Base-by-base conservation (phyloP, 2,329 filamentous ascomycete genomes). In the Cladorrhinum sp. region DNA sequence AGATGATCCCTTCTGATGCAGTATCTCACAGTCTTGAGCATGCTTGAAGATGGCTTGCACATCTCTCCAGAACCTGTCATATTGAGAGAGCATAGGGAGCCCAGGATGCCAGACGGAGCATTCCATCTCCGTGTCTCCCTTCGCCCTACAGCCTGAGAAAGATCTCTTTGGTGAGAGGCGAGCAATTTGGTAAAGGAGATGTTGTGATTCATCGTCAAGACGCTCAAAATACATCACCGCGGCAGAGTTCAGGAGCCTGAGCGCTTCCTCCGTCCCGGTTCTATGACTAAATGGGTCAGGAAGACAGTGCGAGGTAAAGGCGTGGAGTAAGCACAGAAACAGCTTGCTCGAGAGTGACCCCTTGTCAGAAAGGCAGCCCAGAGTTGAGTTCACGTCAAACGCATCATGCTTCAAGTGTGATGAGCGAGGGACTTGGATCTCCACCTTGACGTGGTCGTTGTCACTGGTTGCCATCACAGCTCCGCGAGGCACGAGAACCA, bases 181-280 rank as follows among this genome's bases (percentile, higher is more conserved):
- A 0, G 77, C 73, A 28, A 84, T 76, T n/a, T n/a, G n/a, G n/a
- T n/a, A n/a, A n/a, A n/a, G 74, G 55, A 5, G 80, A 72, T 0
- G 72, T 71, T 0, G 61, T n/a, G n/a, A n/a, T n/a, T n/a, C n/a
- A n/a, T n/a, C 21, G 2, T 69, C 69, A 0, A 86, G 70, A 0
- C 65, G 52, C 2, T 73, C 68, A 52, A 82, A 80, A 0, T 84
- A 87, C 18, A 71, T 67, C 0, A 84, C 69, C 0, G 80, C 75
- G 0, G 81, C 81, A 0, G 80, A 83, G 0, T 60, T 49, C 0
- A 87, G 67, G 1, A 84, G 81, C 0, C 67, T 63, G 0, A 87
- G 65, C 0, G 83, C 80, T 50, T 81, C 69, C 63, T 87, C 84
- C 0, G 82, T 84, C 0, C 85, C 85, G 0, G 82, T 86, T 4